phyloP scores from a whole-genome alignment of 2,329 filamentous ascomycete genomes.

The Cryphonectria naterciae region DNA sequence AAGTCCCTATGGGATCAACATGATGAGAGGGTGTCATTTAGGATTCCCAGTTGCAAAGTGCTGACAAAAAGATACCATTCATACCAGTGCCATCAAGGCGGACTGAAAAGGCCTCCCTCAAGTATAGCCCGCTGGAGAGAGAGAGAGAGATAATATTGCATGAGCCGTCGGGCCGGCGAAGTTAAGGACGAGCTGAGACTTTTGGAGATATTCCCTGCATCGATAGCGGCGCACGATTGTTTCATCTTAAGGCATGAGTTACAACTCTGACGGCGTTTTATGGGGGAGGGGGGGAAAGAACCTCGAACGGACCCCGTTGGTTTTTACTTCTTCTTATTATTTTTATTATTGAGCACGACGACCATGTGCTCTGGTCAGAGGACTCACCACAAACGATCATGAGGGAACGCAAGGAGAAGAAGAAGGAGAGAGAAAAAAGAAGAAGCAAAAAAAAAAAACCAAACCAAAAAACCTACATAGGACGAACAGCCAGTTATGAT shows the following conservation, averaged over 20 bases:
- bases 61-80: constrained; percentile 15
- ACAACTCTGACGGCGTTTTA: constrained; percentile 16
- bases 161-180: not conserved
- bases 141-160: not conserved
- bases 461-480: constrained; percentile 7
- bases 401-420: not conserved
- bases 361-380: not conserved
- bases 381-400: not conserved
- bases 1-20: no score
- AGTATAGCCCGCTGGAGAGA: no score
- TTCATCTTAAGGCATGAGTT: constrained; percentile 7
- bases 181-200: not conserved
- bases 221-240: constrained; percentile 22
- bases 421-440: not conserved
- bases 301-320: not conserved
- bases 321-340: not conserved
- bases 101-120: constrained; percentile 41
- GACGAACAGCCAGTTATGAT: constrained; percentile 5
- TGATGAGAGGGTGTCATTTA: no score
- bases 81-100: constrained; percentile 54
- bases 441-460: no score
- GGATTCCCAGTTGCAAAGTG: not conserved
- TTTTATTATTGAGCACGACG: not conserved
- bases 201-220: constrained; percentile 19
- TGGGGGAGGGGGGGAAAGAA: not conserved